phyloP scores from a whole-genome alignment of 1,284 basidiomycete species.

The Ceratobasidium sp. region DNA sequence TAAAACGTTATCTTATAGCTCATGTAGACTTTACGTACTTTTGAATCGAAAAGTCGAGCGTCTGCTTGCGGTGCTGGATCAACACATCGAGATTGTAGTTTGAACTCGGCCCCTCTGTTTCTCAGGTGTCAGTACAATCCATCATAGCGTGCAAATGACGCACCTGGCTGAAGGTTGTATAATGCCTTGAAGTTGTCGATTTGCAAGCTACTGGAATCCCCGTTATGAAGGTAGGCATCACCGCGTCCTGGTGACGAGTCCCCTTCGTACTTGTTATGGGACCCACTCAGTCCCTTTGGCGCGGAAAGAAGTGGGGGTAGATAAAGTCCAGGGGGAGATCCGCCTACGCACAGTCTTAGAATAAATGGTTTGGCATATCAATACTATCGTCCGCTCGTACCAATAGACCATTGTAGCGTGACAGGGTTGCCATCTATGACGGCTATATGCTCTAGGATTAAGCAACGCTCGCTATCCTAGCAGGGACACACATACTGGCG shows the following conservation, averaged over 20 bases:
- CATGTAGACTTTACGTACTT: not conserved
- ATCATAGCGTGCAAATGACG: not conserved
- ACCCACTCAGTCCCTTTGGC: conserved; percentile 9
- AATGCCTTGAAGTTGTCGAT: not conserved
- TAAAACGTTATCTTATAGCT: not conserved
- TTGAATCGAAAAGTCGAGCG: not conserved
- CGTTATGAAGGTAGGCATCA: conserved; percentile 23
- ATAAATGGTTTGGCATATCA: not conserved
- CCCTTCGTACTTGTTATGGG: conserved; percentile 31
- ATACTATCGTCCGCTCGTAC: too few relatives aligned
- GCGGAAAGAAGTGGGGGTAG: not conserved
- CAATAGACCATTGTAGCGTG: conserved; percentile 14
- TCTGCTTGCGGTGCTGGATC: not conserved
- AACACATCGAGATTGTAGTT: conserved; percentile 1
- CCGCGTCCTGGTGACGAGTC: conserved; percentile 13
- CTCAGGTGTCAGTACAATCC: not conserved
- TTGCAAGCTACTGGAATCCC: not conserved
- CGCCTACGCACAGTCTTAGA: not conserved
- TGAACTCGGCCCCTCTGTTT: not conserved
- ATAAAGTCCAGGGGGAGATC: not conserved
- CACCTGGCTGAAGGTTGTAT: conserved; percentile 19
- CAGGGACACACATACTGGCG: not conserved
- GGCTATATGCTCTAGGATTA: not conserved
- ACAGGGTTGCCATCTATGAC: not conserved
- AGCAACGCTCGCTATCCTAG: not conserved